Evolutionary conservation across 768 basidiomycete genomes (phyloP).

Genomic region (Multifurca ochricompacta): DNA sequence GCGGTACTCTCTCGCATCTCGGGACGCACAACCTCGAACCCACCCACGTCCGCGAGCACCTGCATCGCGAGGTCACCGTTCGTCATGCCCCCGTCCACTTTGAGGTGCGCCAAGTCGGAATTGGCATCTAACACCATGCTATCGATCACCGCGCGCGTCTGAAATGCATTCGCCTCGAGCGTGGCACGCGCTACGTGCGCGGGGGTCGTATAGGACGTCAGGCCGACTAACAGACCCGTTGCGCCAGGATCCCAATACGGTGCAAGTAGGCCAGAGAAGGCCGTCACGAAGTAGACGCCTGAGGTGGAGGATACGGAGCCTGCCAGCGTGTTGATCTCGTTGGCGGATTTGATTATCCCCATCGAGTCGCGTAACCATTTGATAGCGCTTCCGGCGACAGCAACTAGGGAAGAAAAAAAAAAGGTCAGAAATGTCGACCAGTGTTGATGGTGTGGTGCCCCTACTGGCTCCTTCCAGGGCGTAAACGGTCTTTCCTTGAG

Average conservation of each 20-base stretch:
- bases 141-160: slow-evolving; percentile 91
- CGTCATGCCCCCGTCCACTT: slow-evolving; percentile 98
- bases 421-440: neutral
- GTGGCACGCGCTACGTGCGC: slow-evolving; percentile 93
- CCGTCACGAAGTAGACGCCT: slow-evolving; percentile 94
- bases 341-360: slow-evolving; percentile 68
- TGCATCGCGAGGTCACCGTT: slow-evolving; percentile 87
- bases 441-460: slow-evolving; percentile 25
- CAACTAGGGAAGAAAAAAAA: slow-evolving; percentile 43
- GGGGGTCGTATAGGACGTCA: slow-evolving; percentile 84
- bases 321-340: slow-evolving; percentile 81
- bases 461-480: slow-evolving; percentile 91
- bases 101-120: slow-evolving; percentile 71
- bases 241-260: slow-evolving; percentile 98
- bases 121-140: slow-evolving; percentile 91
- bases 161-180: slow-evolving; percentile 92
- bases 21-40: slow-evolving; percentile 85
- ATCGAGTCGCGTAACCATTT: slow-evolving; percentile 96
- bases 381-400: slow-evolving; percentile 91
- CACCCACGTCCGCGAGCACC: slow-evolving; percentile 81
- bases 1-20: slow-evolving; percentile 98
- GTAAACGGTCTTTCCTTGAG: slow-evolving; percentile 71
- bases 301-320: slow-evolving; percentile 69
- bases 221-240: slow-evolving; percentile 75
- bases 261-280: slow-evolving; percentile 91